Evolutionary conservation across 1,284 basidiomycete genomes (phyloP), one percentile per base, ranked within the genome.

Genomic region (Tilletia walkeri): DNA sequence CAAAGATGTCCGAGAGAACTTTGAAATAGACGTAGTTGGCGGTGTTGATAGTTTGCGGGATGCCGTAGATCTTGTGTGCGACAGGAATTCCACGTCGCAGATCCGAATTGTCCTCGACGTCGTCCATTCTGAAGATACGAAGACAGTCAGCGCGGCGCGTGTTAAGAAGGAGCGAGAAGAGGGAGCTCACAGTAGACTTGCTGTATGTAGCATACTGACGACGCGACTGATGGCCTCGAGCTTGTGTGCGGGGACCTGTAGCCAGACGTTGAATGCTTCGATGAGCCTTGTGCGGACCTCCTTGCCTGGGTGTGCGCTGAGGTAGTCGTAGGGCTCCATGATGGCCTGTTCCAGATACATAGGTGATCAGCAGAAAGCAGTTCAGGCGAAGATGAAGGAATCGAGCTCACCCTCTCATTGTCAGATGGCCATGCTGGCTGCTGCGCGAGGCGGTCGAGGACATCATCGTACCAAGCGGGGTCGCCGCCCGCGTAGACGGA

Each of bases 21-120:
- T 79, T 87, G 80, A 98, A 98, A 84, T 96, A 98, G 54, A 94
- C 93, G 78, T 98, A 98, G 84, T 98, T 98, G 0, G 95, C 95
- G 0, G 92, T 90, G 83, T 99, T 99, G 86, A 99, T 95, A 0
- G 95, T 97, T 82, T 98, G 95, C 0, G 95, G 93, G 1, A 96
- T 86, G 1, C 95, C 95, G 80, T 95, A 99, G 74, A 98, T 94
- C 85, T 92, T 93, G 85, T 99, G 95, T 0, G 93, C 90, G 16
- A 95, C 94, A 88, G 83, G 96, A 34, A 89, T 87, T 0, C 95
- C 95, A 69, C 95, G 85, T 9, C 96, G 87, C 36, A 99, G 87
- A 77, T 95, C 92, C 0, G 94, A 93, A 75, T 92, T 92, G 80
- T 99, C 96, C 84, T 99, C 94, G 49, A 99, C 95, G 82, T 99